Evolutionary conservation across 129 eudicot genomes (phyloP).

Genomic region (Centaurea solstitialis): DNA sequence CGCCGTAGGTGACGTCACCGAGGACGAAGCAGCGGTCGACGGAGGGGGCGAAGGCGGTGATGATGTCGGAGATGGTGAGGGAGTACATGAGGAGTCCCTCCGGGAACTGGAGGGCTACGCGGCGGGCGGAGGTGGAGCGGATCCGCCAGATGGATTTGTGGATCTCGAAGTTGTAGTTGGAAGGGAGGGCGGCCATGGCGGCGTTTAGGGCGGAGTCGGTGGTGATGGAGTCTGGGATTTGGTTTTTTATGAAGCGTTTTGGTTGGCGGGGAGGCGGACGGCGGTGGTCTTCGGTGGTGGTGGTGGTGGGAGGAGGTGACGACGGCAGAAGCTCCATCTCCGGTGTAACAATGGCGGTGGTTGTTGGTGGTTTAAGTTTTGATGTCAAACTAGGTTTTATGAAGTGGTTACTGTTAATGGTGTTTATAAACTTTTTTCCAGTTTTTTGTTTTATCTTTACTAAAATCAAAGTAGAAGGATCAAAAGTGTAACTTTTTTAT

Average conservation of each 20-base stretch:
- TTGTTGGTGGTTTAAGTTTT: not conserved
- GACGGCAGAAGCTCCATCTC: slow-evolving; percentile 29
- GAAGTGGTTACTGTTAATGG: no score
- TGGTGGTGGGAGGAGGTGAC: not conserved
- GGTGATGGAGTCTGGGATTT: slow-evolving; percentile 80
- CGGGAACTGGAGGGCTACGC: slow-evolving; percentile 92
- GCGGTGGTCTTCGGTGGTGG: slow-evolving; percentile 1
- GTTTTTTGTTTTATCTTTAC: no score
- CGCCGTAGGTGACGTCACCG: slow-evolving; percentile 96
- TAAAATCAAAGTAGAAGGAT: no score
- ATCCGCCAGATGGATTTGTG: slow-evolving; percentile 84
- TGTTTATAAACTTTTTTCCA: no score
- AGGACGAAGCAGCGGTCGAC: slow-evolving; percentile 59
- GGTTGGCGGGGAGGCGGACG: slow-evolving; percentile 47
- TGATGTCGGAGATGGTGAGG: slow-evolving; percentile 73
- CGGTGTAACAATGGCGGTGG: slow-evolving; percentile 4
- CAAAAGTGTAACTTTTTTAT: no score
- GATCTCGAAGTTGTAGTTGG: slow-evolving; percentile 91
- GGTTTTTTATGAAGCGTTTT: slow-evolving; percentile 87
- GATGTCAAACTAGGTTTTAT: slow-evolving; percentile 1
- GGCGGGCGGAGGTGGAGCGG: slow-evolving; percentile 54
- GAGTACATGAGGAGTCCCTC: slow-evolving; percentile 96
- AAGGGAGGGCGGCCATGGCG: slow-evolving; percentile 79
- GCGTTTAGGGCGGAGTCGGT: slow-evolving; percentile 70
- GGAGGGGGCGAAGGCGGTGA: slow-evolving; percentile 62